These are phyloP conservation scores for Penicillium malachiteum DNA, from an alignment of 495 filamentous ascomycete species.

Conservation along the genomic window DNA sequence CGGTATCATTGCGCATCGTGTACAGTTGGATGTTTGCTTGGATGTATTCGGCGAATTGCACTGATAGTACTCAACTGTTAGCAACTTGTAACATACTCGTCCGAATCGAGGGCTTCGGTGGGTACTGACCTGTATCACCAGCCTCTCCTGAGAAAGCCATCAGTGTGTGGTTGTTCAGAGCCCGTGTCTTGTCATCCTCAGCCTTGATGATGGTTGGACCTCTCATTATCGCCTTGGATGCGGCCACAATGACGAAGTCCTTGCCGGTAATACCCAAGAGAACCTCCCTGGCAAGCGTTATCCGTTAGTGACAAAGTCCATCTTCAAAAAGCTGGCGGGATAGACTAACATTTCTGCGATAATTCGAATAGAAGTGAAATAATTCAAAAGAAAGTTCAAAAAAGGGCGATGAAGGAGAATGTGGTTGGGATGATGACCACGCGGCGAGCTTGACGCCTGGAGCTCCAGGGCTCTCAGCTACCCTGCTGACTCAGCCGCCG, in stretches of 20 bases:
- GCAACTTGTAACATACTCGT: not conserved
- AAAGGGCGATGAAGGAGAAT: constrained; percentile 13
- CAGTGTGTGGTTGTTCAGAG: constrained; percentile 85
- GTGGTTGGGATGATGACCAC: constrained; percentile 30
- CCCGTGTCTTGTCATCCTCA: constrained; percentile 91
- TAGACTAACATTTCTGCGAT: constrained; percentile 36
- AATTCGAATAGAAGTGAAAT: constrained; percentile 4
- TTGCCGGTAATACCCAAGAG: constrained; percentile 96
- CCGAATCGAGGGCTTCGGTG: not conserved
- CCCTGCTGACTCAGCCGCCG: constrained; percentile 41
- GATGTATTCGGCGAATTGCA: constrained; percentile 99
- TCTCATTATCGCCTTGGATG: constrained; percentile 96
- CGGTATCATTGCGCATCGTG: constrained; percentile 93
- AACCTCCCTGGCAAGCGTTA: constrained; percentile 72
- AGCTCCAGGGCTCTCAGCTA: constrained; percentile 42
- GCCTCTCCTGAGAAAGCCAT: constrained; percentile 98
- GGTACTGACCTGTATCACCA: constrained; percentile 80
- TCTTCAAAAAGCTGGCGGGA: not conserved
- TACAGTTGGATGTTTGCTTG: constrained; percentile 98
- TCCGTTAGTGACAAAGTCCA: constrained; percentile 17
- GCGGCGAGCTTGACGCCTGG: constrained; percentile 49
- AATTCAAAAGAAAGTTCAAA: constrained; percentile 13
- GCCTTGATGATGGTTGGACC: constrained; percentile 95
- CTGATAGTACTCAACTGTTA: constrained; percentile 45
- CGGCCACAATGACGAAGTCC: constrained; percentile 97